A percentile compares a stretch with the other conserved stretches of the same genome.
These are phyloP conservation scores for Pichia gijzeniarum DNA, from an alignment of 805 yeast species.

Conservation along the genomic window DNA sequence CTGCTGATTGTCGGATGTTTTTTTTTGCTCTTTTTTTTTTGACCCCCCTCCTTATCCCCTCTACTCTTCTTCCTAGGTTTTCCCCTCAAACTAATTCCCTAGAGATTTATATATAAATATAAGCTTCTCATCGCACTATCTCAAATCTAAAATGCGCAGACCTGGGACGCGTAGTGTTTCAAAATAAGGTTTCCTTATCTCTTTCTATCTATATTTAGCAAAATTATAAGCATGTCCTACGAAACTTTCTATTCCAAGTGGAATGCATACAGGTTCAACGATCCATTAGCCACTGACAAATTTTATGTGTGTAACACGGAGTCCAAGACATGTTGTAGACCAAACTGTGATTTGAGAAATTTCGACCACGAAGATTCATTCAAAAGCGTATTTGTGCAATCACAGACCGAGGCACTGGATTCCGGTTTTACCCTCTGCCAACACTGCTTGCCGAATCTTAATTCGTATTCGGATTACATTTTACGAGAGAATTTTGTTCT, in stretches of 20 bases:
- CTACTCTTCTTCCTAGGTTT: no score
- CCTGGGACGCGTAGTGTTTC: no score
- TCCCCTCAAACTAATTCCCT: no score
- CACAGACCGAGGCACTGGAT: conserved; percentile 35
- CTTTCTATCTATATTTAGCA: no score
- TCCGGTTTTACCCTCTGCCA: conserved; percentile 47
- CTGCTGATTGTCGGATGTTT: no score
- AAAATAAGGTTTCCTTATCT: no score
- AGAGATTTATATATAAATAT: no score
- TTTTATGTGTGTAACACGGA: conserved; percentile 47
- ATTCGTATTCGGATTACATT: conserved; percentile 16
- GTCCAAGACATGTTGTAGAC: conserved; percentile 49
- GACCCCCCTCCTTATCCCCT: no score
- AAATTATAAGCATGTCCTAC: no score
- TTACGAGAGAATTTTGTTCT: conserved; percentile 29
- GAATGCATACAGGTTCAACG: conserved; percentile 60
- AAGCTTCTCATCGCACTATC: no score
- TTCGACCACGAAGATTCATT: conserved; percentile 36
- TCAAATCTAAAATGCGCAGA: no score
- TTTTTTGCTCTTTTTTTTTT: no score
- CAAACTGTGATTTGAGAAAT: conserved; percentile 50
- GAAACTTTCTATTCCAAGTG: conserved; percentile 30
- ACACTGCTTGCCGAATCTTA: conserved; percentile 45
- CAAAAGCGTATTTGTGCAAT: conserved; percentile 42
- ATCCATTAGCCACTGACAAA: conserved; percentile 56